Percentiles rank a stretch among this genome's conserved stretches.
Evolutionary conservation across 352 stramenopile genomes (phyloP).

Genomic region (Peronospora belbahrii): DNA sequence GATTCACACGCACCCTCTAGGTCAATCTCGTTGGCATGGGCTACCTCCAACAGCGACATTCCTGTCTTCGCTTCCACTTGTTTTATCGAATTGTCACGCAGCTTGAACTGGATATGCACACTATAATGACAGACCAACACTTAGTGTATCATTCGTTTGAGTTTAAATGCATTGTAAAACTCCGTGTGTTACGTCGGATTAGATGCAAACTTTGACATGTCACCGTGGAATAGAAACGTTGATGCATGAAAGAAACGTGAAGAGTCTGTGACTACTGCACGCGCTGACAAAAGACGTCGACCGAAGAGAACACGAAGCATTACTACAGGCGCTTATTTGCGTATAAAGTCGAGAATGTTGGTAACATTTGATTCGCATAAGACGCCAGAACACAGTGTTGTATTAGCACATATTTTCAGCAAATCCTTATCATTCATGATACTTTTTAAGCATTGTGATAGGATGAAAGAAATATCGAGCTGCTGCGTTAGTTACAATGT

Average conservation of each 20-base stretch:
- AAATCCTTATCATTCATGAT: too few species aligned
- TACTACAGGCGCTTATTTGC: too few species aligned
- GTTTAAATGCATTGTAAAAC: not conserved
- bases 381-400: too few species aligned
- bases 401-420: too few species aligned
- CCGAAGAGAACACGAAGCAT: slow-evolving; percentile 33
- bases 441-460: too few species aligned
- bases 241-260: slow-evolving; percentile 41
- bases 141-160: slow-evolving; percentile 6
- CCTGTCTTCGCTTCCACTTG: slow-evolving; percentile 64
- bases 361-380: too few species aligned
- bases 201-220: slow-evolving; percentile 47
- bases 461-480: too few species aligned
- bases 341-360: too few species aligned
- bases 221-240: slow-evolving; percentile 34
- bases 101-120: slow-evolving; percentile 72
- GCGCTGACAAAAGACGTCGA: slow-evolving; percentile 15
- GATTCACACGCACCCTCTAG: slow-evolving; percentile 91
- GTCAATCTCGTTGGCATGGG: slow-evolving; percentile 91
- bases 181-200: slow-evolving; percentile 62
- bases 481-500: too few species aligned
- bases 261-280: not conserved
- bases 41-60: slow-evolving; percentile 88
- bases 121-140: slow-evolving; percentile 17
- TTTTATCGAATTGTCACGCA: slow-evolving; percentile 50